phyloP scores from a whole-genome alignment of 164 flowering plant genomes.

The Kingdonia uniflora region DNA sequence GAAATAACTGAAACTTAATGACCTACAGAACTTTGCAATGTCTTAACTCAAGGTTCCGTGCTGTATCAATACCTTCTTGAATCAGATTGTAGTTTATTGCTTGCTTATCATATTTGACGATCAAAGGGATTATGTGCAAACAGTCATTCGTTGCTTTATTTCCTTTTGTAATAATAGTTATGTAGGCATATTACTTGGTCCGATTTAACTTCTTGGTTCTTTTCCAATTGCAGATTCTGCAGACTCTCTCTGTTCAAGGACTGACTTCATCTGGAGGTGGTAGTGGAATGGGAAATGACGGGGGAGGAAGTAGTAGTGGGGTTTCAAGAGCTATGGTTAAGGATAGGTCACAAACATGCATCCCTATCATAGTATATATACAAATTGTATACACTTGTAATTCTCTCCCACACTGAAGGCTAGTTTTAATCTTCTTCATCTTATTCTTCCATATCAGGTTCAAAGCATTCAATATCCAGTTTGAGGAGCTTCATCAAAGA shows the following conservation, averaged over 20 bases:
- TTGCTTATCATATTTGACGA: no score
- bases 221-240: conserved; percentile 54
- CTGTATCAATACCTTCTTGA: no score
- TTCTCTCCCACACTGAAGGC: background rate
- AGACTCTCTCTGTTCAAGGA: conserved; percentile 64
- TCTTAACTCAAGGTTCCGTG: no score
- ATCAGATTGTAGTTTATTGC: no score
- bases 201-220: conserved; percentile 2
- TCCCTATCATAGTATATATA: background rate
- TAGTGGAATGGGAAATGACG: conserved; percentile 36
- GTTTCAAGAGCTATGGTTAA: conserved; percentile 71
- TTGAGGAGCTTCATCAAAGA: conserved; percentile 93
- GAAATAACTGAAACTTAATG: no score
- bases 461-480: conserved; percentile 69
- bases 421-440: no score
- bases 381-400: background rate
- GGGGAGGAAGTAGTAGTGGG: conserved; percentile 38
- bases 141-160: no score
- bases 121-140: no score
- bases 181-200: background rate
- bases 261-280: conserved; percentile 63
- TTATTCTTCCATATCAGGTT: conserved; percentile 22
- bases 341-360: conserved; percentile 38
- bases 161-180: background rate
- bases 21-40: no score